These are phyloP conservation scores for Arthrobotrys pseudoclavata DNA, from an alignment of 2,329 filamentous ascomycete species.

Conservation along the genomic window DNA sequence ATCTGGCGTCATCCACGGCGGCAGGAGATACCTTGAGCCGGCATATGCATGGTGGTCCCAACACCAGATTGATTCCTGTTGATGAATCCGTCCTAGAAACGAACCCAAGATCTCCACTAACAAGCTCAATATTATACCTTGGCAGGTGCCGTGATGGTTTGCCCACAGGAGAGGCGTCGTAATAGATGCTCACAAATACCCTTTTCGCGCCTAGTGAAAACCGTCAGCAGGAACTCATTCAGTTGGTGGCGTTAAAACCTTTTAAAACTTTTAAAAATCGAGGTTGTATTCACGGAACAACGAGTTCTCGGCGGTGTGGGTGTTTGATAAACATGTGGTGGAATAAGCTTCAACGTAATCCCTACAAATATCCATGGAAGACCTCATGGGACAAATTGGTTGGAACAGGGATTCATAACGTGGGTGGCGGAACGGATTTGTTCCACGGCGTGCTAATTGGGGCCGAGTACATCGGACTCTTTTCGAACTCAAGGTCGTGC, in stretches of 20 bases:
- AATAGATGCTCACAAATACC: constrained; percentile 15
- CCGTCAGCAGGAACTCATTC: constrained; percentile 15
- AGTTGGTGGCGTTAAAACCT: neutral
- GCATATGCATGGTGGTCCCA: constrained; percentile 15
- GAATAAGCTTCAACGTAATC: constrained; percentile 43
- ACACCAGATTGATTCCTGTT: neutral
- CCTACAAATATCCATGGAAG: constrained; percentile 34
- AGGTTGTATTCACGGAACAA: constrained; percentile 5
- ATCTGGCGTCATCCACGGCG: constrained; percentile 22
- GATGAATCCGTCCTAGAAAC: constrained; percentile 17
- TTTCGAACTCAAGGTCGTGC: neutral
- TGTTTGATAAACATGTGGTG: constrained; percentile 13
- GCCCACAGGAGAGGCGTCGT: constrained; percentile 15
- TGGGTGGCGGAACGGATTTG: constrained; percentile 37
- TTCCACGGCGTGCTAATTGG: constrained; percentile 35
- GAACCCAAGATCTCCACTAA: neutral
- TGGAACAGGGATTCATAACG: constrained; percentile 48
- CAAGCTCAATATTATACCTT: neutral
- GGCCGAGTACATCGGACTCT: constrained; percentile 17
- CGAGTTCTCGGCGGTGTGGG: constrained; percentile 1
- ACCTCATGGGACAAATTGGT: constrained; percentile 32
- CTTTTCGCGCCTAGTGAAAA: constrained; percentile 14
- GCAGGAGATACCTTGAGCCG: constrained; percentile 16
- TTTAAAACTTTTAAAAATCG: neutral
- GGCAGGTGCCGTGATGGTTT: neutral